These are phyloP conservation scores for Colletotrichum coccodes DNA, from an alignment of 2,329 filamentous ascomycete genomes.

Conservation along the genomic window DNA sequence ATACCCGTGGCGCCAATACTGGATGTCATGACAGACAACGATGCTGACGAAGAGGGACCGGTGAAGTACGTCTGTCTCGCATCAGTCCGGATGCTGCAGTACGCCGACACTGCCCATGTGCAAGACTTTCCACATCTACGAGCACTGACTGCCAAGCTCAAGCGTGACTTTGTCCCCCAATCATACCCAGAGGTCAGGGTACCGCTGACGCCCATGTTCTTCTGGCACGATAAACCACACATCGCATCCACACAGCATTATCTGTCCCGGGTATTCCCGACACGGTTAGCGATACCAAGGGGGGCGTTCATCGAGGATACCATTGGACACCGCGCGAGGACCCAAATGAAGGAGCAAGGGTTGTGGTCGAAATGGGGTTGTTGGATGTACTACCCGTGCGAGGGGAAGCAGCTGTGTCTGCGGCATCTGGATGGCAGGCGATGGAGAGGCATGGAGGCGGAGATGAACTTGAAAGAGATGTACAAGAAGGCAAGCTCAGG, in stretches of 20 bases:
- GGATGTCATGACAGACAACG: slow-evolving; percentile 54
- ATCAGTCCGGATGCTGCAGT: slow-evolving; percentile 61
- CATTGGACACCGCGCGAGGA: slow-evolving; percentile 63
- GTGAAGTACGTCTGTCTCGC: slow-evolving; percentile 65
- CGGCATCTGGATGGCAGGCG: slow-evolving; percentile 62
- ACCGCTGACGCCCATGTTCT: slow-evolving; percentile 65
- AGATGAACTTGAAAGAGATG: slow-evolving; percentile 33
- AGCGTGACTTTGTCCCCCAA: slow-evolving; percentile 47
- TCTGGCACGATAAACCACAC: slow-evolving; percentile 70
- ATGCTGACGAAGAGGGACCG: slow-evolving; percentile 42
- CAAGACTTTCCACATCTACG: slow-evolving; percentile 52
- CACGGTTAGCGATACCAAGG: slow-evolving; percentile 57
- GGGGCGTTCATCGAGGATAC: slow-evolving; percentile 68
- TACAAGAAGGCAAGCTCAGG: background rate
- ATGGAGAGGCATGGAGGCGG: slow-evolving; percentile 54
- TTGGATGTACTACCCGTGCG: slow-evolving; percentile 64
- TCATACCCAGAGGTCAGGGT: slow-evolving; percentile 38
- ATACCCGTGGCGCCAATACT: slow-evolving; percentile 57
- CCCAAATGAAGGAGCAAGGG: slow-evolving; percentile 64
- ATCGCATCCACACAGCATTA: slow-evolving; percentile 61
- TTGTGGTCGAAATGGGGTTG: slow-evolving; percentile 63
- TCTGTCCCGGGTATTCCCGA: slow-evolving; percentile 59
- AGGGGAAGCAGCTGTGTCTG: slow-evolving; percentile 56
- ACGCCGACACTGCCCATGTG: slow-evolving; percentile 59
- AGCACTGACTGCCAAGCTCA: slow-evolving; percentile 52